These are phyloP conservation scores for Eimeria zaria DNA, from an alignment of 169 alveolate genomes.

Conservation along the genomic window DNA sequence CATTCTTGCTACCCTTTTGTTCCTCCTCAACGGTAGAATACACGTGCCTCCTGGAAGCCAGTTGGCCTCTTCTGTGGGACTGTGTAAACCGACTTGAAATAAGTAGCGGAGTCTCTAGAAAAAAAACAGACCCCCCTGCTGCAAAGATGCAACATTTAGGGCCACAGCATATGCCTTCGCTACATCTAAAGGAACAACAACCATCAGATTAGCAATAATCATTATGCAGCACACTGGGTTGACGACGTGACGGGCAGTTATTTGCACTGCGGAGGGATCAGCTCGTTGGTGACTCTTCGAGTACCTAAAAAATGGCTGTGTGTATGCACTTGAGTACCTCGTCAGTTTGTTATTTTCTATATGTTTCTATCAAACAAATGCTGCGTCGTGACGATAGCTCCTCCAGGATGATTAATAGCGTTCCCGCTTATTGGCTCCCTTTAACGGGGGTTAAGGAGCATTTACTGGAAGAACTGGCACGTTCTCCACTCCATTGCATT, in stretches of 20 bases:
- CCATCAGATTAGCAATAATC: background rate
- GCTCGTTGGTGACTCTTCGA: too few species aligned
- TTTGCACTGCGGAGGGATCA: too few species aligned
- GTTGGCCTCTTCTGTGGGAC: background rate
- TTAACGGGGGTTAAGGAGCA: background rate
- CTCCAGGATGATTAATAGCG: background rate
- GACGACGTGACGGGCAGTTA: too few species aligned
- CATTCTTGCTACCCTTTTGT: background rate
- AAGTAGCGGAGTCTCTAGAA: background rate
- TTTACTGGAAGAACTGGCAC: background rate
- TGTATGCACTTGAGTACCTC: too few species aligned
- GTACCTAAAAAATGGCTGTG: too few species aligned
- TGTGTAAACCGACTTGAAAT: background rate
- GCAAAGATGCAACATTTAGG: background rate
- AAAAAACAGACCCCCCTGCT: background rate
- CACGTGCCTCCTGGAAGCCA: background rate
- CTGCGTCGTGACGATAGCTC: background rate
- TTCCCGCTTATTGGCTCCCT: too few species aligned
- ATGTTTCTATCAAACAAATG: background rate
- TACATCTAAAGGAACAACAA: background rate
- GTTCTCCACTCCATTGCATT: too few species aligned
- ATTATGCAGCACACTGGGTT: too few species aligned
- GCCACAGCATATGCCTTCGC: background rate
- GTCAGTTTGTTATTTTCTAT: background rate
- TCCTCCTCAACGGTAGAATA: background rate